phyloP scores from a whole-genome alignment of 1,284 basidiomycete genomes.

The Sanguinoderma infundibulare region DNA sequence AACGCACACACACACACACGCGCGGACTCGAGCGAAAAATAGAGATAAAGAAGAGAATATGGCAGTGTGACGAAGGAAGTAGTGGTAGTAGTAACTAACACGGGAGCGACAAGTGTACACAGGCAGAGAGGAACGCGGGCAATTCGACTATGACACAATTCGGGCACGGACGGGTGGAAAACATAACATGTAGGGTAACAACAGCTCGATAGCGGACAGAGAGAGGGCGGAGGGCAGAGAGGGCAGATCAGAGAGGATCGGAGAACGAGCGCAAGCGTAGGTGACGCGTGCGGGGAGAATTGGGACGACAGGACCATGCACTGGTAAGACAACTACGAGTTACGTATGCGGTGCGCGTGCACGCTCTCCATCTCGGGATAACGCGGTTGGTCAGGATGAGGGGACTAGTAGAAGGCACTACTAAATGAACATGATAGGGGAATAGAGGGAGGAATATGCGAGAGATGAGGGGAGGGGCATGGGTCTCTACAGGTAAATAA shows the following conservation, averaged over 20 bases:
- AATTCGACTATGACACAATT: not conserved
- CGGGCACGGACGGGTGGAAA: conserved; percentile 6
- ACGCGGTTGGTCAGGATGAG: not conserved
- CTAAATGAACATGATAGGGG: not conserved
- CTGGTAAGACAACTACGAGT: not conserved
- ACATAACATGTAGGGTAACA: conserved; percentile 23
- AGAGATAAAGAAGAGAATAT: not conserved
- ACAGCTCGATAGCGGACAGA: conserved; percentile 22
- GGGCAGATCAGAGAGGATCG: not conserved
- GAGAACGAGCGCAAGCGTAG: too few species aligned
- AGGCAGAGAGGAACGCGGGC: too few species aligned
- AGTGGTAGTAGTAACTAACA: not conserved
- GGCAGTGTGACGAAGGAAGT: not conserved
- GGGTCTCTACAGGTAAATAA: conserved; percentile 2
- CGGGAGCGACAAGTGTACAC: not conserved
- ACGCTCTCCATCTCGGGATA: too few species aligned
- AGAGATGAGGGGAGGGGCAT: not conserved
- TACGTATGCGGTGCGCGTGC: not conserved
- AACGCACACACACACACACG: not conserved
- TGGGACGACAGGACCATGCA: too few species aligned
- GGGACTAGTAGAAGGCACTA: not conserved
- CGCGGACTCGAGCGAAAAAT: not conserved
- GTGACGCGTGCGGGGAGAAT: not conserved
- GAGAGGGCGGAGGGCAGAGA: not conserved
- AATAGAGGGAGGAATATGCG: not conserved